Percentiles rank a stretch among this genome's conserved stretches.
Conservation (phyloP, 2,329 filamentous ascomycete genomes). For the Corinectria fuckeliana region DNA sequence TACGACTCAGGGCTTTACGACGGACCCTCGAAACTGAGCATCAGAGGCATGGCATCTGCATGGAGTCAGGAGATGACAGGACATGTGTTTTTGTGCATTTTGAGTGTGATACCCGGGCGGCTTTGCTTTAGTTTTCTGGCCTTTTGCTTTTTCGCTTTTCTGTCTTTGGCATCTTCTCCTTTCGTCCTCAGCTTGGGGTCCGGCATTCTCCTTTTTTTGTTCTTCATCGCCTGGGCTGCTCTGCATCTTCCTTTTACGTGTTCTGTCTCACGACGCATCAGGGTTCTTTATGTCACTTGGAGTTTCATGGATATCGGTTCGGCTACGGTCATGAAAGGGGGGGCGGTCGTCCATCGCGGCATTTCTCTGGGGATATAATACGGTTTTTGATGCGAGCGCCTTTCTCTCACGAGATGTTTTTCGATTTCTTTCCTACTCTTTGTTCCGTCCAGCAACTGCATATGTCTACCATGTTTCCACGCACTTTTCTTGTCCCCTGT, state of each 20-base stretch:
- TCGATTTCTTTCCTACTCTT: not conserved
- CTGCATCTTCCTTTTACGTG: constrained; percentile 1
- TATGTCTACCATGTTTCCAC: constrained; percentile 7
- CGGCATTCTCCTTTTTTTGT: constrained; percentile 13
- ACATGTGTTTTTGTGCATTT: constrained; percentile 23
- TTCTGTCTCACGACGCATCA: constrained; percentile 22
- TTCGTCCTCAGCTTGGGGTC: constrained; percentile 15
- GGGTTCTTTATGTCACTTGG: constrained; percentile 23
- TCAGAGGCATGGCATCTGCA: not conserved
- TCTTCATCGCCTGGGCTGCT: not conserved
- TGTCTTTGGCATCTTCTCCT: constrained; percentile 22
- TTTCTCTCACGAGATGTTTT: constrained; percentile 29
- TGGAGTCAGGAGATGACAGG: not conserved
- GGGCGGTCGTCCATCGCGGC: constrained; percentile 25
- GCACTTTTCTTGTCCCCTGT: constrained; percentile 14
- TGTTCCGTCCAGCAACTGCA: not conserved
- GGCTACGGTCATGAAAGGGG: constrained; percentile 24
- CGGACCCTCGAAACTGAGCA: constrained; percentile 3
- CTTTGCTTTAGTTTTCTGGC: constrained; percentile 16
- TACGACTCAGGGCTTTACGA: not conserved
- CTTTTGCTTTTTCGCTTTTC: constrained; percentile 23
- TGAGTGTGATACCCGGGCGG: constrained; percentile 37
- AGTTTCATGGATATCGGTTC: constrained; percentile 29
- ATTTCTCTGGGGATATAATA: constrained; percentile 33
- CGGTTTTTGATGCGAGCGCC: constrained; percentile 9